These are phyloP conservation scores for Coniochaeta hoffmannii DNA, from an alignment of 2,329 filamentous ascomycete genomes.

Conservation along the genomic window DNA sequence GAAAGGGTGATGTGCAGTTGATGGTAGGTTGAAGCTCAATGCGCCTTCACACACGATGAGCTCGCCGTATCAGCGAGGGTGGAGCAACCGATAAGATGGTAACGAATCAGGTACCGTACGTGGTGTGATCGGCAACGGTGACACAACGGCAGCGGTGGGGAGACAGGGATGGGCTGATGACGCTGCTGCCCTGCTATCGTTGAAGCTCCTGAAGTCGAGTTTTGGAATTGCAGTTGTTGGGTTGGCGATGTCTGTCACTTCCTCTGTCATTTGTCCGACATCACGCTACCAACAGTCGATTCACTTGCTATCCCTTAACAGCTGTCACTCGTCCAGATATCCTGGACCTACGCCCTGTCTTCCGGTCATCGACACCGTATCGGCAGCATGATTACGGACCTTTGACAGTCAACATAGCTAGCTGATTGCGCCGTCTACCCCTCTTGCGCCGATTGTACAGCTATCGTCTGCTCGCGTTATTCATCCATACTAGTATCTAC, in stretches of 20 bases:
- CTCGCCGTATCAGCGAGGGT: neutral
- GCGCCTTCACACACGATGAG: neutral
- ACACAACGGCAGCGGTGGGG: neutral
- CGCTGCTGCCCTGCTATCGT: neutral
- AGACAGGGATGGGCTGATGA: conserved; percentile 1
- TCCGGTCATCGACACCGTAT: neutral
- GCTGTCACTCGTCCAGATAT: neutral
- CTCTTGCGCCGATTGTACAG: too few species aligned
- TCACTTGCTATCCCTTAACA: neutral
- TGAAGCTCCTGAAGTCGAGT: neutral
- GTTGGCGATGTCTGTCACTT: neutral
- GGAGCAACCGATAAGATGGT: neutral
- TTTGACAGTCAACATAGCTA: too few species aligned
- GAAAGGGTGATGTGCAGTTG: neutral
- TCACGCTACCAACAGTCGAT: neutral
- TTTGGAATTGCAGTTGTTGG: neutral
- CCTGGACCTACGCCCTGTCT: neutral
- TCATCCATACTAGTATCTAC: neutral
- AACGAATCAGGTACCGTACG: neutral
- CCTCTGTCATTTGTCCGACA: neutral
- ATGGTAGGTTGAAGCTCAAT: neutral
- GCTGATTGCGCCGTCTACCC: too few species aligned
- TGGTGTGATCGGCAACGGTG: neutral
- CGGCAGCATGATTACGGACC: too few species aligned
- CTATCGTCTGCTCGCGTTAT: too few species aligned